Conservation (phyloP, 805 yeast species). For the Sugiyamaella marilandica region DNA sequence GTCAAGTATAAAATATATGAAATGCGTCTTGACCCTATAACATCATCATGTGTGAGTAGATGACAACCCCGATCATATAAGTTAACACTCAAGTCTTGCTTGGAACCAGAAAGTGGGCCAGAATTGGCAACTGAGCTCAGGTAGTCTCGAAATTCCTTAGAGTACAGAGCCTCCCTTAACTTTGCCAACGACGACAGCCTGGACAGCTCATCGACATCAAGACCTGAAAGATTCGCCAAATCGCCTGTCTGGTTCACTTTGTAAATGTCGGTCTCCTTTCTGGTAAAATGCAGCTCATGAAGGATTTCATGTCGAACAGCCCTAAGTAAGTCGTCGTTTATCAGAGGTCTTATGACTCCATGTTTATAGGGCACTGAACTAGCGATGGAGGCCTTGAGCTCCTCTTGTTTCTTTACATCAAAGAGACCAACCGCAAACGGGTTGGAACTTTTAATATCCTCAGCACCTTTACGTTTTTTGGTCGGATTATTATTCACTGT, state of each 20-base stretch:
- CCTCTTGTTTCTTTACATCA: not conserved
- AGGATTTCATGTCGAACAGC: conserved; percentile 82
- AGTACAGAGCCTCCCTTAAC: conserved; percentile 81
- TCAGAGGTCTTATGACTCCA: conserved; percentile 73
- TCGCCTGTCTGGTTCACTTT: conserved; percentile 82
- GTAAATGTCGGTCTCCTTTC: conserved; percentile 95
- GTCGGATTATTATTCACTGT: not conserved
- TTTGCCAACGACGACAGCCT: conserved; percentile 71
- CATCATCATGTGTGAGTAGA: conserved; percentile 92
- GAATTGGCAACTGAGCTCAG: conserved; percentile 74
- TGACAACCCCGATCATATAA: conserved; percentile 92
- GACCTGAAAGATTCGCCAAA: conserved; percentile 84
- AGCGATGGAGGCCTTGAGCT: conserved; percentile 32
- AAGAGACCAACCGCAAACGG: not conserved
- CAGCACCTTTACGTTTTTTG: not conserved
- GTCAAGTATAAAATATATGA: conserved; percentile 90
- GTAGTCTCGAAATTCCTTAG: conserved; percentile 75
- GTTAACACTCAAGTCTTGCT: conserved; percentile 89
- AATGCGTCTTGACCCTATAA: conserved; percentile 89
- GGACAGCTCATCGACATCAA: conserved; percentile 68
- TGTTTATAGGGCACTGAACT: conserved; percentile 77
- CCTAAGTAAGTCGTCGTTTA: conserved; percentile 72
- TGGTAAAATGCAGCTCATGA: conserved; percentile 79
- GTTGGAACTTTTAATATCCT: not conserved
- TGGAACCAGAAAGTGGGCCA: conserved; percentile 84